A percentile compares a stretch with the other conserved stretches of the same genome.
Conservation (phyloP, 148 eudicot species). For the Pharnaceum exiguum region DNA sequence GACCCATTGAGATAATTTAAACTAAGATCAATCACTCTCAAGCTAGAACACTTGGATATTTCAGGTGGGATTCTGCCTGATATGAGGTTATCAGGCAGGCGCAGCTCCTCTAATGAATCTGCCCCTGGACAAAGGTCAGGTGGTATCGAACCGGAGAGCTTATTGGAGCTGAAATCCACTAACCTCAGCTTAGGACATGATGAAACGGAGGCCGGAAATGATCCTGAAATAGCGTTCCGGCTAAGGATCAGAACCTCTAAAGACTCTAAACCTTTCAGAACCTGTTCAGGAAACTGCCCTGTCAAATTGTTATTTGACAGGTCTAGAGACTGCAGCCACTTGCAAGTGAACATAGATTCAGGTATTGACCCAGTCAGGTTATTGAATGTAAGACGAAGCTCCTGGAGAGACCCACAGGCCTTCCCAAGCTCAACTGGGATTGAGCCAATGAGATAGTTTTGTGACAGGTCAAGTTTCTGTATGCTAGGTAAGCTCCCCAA, state of each 20-base stretch:
- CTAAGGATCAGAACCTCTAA: conserved; percentile 54
- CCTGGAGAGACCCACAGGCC: conserved; percentile 57
- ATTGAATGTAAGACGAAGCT: conserved; percentile 57
- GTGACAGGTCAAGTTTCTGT: conserved; percentile 70
- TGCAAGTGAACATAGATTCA: conserved; percentile 48
- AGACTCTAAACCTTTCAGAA: conserved; percentile 49
- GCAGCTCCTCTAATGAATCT: conserved; percentile 62
- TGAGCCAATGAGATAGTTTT: conserved; percentile 56
- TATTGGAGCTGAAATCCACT: conserved; percentile 83
- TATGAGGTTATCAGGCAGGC: conserved; percentile 72
- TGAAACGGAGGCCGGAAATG: conserved; percentile 58
- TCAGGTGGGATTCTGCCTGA: conserved; percentile 68
- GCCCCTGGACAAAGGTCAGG: conserved; percentile 60
- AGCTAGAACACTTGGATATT: conserved; percentile 48
- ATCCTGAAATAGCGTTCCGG: conserved; percentile 59
- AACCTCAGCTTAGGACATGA: conserved; percentile 53
- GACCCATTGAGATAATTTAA: conserved; percentile 76
- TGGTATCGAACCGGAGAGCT: conserved; percentile 64
- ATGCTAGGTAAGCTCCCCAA: conserved; percentile 43
- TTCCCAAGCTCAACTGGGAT: conserved; percentile 62
- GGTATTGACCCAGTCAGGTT: conserved; percentile 73
- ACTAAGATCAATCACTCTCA: conserved; percentile 74
- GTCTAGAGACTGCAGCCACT: conserved; percentile 64
- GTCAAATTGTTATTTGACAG: conserved; percentile 69
- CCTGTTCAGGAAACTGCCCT: conserved; percentile 52